phyloP scores from a whole-genome alignment of 805 yeast genomes.

The Candida yuanshanica region DNA sequence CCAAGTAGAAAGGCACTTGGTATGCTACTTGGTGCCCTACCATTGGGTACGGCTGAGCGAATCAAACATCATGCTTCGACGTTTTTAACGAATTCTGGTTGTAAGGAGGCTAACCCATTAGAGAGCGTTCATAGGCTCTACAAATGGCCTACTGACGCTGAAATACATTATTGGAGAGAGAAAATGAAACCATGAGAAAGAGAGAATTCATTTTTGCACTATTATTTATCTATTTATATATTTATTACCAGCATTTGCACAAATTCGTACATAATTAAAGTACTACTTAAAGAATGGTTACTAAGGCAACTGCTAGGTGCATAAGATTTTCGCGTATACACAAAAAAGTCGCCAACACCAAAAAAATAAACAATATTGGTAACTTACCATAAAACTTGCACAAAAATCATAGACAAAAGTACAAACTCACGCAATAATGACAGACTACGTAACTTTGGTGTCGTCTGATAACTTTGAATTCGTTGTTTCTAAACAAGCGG shows the following conservation, averaged over 20 bases:
- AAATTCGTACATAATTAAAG: too few relatives aligned
- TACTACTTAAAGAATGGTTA: too few relatives aligned
- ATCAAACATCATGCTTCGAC: constrained; percentile 31
- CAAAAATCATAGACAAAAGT: not conserved
- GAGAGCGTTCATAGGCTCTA: constrained; percentile 13
- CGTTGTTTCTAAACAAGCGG: constrained; percentile 65
- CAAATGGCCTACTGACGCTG: constrained; percentile 32
- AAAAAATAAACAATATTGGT: too few relatives aligned
- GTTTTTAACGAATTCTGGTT: constrained; percentile 1
- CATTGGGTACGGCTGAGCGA: constrained; percentile 25
- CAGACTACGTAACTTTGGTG: constrained; percentile 52
- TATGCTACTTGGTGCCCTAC: constrained; percentile 29
- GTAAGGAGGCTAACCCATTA: not conserved
- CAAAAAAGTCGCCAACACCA: too few relatives aligned
- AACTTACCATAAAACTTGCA: not conserved
- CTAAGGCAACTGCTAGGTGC: too few relatives aligned
- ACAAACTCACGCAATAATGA: constrained; percentile 5
- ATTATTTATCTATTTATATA: not conserved
- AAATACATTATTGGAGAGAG: constrained; percentile 17
- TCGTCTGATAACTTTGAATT: constrained; percentile 68
- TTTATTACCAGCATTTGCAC: not conserved
- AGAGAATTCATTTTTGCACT: too few relatives aligned
- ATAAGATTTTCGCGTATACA: too few relatives aligned
- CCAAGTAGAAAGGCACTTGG: constrained; percentile 39
- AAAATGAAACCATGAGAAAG: constrained; percentile 1